Percentiles rank a stretch among this genome's conserved stretches.
Conservation (phyloP, 176 grass and related monocot genomes). For the Pontederia crassipes region DNA sequence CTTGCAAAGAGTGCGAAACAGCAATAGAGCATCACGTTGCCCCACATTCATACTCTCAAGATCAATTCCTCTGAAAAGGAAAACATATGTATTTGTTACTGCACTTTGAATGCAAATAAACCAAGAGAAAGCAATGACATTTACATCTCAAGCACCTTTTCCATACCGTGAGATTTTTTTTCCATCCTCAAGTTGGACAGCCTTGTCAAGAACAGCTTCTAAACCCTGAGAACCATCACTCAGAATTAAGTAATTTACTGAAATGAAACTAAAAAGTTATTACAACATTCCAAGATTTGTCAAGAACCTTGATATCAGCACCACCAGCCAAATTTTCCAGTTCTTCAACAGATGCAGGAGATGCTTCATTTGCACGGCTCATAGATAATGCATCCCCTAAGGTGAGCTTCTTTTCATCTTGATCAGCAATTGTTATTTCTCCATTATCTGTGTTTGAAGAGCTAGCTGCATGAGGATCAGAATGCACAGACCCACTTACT, state of each 20-base stretch:
- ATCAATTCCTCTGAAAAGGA: conserved; percentile 64
- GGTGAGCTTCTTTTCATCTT: conserved; percentile 54
- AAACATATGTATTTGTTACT: conserved; percentile 6
- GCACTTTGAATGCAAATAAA: conserved; percentile 12
- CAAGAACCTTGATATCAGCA: conserved; percentile 85
- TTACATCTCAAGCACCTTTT: conserved; percentile 26
- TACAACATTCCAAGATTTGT: background rate
- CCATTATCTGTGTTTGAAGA: conserved; percentile 48
- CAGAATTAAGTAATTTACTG: conserved; percentile 15
- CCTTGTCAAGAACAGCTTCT: conserved; percentile 98
- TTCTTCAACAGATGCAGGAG: conserved; percentile 75
- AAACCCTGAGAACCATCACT: conserved; percentile 56
- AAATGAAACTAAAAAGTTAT: background rate
- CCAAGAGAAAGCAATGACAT: background rate
- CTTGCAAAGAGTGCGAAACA: conserved; percentile 98
- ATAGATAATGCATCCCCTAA: conserved; percentile 78
- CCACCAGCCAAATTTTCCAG: conserved; percentile 95
- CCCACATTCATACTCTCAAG: conserved; percentile 81
- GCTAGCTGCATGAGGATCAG: conserved; percentile 42
- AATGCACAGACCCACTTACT: conserved; percentile 32
- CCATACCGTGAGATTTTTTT: conserved; percentile 88
- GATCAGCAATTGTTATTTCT: conserved; percentile 58
- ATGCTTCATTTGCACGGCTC: conserved; percentile 36
- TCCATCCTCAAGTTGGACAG: conserved; percentile 88
- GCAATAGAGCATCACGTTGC: conserved; percentile 78